These are phyloP conservation scores for Apophysomyces sp. DNA, from an alignment of 371 early-diverging fungal genomes.

Conservation along the genomic window DNA sequence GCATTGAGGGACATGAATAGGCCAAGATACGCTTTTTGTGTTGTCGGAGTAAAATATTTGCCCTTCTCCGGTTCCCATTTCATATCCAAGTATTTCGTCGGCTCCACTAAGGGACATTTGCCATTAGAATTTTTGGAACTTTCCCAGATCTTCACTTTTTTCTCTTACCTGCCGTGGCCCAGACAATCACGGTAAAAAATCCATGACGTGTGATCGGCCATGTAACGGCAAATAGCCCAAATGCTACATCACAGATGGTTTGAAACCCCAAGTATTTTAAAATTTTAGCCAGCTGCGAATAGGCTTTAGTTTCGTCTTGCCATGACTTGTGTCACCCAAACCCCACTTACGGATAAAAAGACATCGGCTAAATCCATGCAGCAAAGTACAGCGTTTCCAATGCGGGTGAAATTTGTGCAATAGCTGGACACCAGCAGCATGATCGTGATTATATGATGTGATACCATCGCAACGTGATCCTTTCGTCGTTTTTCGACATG, in stretches of 20 bases:
- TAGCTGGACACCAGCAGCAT: slow-evolving; percentile 62
- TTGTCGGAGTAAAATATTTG: slow-evolving; percentile 41
- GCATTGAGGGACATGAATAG: slow-evolving; percentile 57
- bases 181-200: slow-evolving; percentile 49
- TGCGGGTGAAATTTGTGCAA: slow-evolving; percentile 60
- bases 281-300: slow-evolving; percentile 56
- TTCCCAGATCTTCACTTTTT: background rate
- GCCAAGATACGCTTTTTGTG: slow-evolving; percentile 44
- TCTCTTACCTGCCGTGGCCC: slow-evolving; percentile 37
- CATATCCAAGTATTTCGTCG: slow-evolving; percentile 28
- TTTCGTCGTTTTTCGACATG: slow-evolving; percentile 72
- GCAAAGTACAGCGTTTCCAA: slow-evolving; percentile 72
- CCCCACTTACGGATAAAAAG: slow-evolving; percentile 53
- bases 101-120: slow-evolving; percentile 26
- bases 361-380: slow-evolving; percentile 82
- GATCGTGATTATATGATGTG: slow-evolving; percentile 75
- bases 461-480: slow-evolving; percentile 68
- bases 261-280: slow-evolving; percentile 67
- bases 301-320: background rate
- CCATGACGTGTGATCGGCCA: slow-evolving; percentile 75
- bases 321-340: background rate
- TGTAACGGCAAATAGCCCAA: slow-evolving; percentile 70
- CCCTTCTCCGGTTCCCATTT: slow-evolving; percentile 58
- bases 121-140: background rate
- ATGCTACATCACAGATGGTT: slow-evolving; percentile 58